These are phyloP conservation scores for Allium fistulosum DNA, from an alignment of 106 monocot genomes.

Conservation along the genomic window DNA sequence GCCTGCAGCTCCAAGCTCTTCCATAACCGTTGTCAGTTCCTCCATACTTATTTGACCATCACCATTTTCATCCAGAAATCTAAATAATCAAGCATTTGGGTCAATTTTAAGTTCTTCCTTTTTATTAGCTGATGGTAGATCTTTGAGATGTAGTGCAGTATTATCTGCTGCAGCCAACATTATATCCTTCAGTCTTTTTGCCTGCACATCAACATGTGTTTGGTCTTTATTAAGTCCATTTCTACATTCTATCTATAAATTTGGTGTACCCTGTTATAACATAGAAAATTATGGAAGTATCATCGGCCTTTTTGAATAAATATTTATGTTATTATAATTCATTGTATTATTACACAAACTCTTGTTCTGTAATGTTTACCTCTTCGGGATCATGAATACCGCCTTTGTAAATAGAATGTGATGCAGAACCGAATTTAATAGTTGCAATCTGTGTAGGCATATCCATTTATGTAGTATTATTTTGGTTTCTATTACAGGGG, in stretches of 20 bases:
- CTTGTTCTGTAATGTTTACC: constrained; percentile 16
- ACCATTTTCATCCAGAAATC: constrained; percentile 78
- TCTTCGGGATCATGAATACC: constrained; percentile 73
- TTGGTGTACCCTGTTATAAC: too few relatives aligned
- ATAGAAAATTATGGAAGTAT: too few relatives aligned
- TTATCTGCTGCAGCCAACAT: constrained; percentile 86
- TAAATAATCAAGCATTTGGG: constrained; percentile 38
- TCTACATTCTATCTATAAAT: too few relatives aligned
- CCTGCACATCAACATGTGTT: constrained; percentile 23
- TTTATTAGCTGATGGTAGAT: constrained; percentile 37
- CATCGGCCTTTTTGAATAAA: too few relatives aligned
- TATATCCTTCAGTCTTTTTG: constrained; percentile 60
- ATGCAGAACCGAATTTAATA: constrained; percentile 47
- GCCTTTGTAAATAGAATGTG: constrained; percentile 87
- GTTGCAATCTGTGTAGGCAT: too few relatives aligned
- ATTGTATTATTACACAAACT: too few relatives aligned
- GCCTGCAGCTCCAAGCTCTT: constrained; percentile 81
- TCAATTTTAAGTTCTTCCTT: constrained; percentile 18
- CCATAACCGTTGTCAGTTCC: constrained; percentile 73
- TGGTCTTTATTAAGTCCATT: too few relatives aligned
- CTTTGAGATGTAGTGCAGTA: constrained; percentile 70
- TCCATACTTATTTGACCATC: constrained; percentile 91
- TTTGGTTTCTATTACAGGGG: too few relatives aligned
- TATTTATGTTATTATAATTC: too few relatives aligned
- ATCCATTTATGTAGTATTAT: too few relatives aligned